These are phyloP conservation scores for Eimeria tenella DNA, from an alignment of 169 alveolate genomes.

Conservation along the genomic window DNA sequence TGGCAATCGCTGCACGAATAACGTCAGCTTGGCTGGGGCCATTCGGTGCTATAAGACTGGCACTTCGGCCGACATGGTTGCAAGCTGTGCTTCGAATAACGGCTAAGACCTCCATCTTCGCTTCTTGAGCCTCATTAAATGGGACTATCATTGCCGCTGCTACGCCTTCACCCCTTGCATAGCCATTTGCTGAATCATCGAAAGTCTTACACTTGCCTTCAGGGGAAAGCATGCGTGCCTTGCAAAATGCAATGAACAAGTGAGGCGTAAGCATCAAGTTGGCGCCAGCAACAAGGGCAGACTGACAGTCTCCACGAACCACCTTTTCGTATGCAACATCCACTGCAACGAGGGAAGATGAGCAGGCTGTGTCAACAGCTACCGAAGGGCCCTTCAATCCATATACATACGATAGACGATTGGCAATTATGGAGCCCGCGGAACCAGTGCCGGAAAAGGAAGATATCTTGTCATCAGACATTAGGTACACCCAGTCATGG, in stretches of 20 bases:
- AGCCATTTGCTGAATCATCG: slow-evolving; percentile 87
- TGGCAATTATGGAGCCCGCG: slow-evolving; percentile 84
- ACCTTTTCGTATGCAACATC: slow-evolving; percentile 84
- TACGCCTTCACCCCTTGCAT: slow-evolving; percentile 87
- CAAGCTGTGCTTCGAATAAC: slow-evolving; percentile 84
- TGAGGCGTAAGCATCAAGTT: slow-evolving; percentile 88
- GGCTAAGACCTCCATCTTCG: slow-evolving; percentile 70
- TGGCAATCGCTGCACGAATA: slow-evolving; percentile 81
- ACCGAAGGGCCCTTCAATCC: slow-evolving; percentile 87
- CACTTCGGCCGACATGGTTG: slow-evolving; percentile 87
- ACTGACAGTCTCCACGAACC: slow-evolving; percentile 71
- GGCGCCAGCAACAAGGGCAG: slow-evolving; percentile 86
- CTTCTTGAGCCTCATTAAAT: slow-evolving; percentile 53
- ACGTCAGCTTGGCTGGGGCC: slow-evolving; percentile 89
- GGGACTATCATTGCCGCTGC: slow-evolving; percentile 79
- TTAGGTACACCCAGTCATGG: slow-evolving; percentile 83
- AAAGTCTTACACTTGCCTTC: slow-evolving; percentile 87
- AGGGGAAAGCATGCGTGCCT: slow-evolving; percentile 88
- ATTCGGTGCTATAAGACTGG: slow-evolving; percentile 88
- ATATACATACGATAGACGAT: slow-evolving; percentile 84
- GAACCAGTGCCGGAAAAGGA: slow-evolving; percentile 84
- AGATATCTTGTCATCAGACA: slow-evolving; percentile 56
- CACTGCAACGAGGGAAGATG: slow-evolving; percentile 87
- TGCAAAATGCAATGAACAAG: slow-evolving; percentile 85
- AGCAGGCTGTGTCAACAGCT: slow-evolving; percentile 88